phyloP scores from a whole-genome alignment of 2,329 filamentous ascomycete species.

The Ascochyta viciae-villosae region DNA sequence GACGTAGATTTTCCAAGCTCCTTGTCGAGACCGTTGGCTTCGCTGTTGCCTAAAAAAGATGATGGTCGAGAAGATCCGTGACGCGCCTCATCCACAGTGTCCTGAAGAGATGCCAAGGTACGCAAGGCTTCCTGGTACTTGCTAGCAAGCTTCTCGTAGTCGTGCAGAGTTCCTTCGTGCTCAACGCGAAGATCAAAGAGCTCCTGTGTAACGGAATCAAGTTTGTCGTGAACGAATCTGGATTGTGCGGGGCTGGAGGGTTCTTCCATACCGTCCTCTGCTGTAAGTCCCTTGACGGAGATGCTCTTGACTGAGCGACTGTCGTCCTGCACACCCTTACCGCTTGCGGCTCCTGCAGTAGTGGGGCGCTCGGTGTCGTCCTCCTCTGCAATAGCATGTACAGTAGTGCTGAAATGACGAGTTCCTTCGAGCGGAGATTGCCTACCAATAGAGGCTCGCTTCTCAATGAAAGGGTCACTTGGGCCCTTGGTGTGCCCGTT shows the following conservation, averaged over 20 bases:
- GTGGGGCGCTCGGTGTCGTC: conserved; percentile 40
- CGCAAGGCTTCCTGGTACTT: conserved; percentile 93
- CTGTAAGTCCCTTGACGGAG: conserved; percentile 25
- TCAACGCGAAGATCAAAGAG: conserved; percentile 88
- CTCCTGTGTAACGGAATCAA: conserved; percentile 90
- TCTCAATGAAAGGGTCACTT: conserved; percentile 45
- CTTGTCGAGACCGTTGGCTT: conserved; percentile 71
- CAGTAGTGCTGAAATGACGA: conserved; percentile 42
- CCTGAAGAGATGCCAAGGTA: conserved; percentile 83
- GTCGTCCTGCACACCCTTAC: conserved; percentile 7
- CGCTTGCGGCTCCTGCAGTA: conserved; percentile 32
- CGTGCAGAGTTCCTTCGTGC: conserved; percentile 82
- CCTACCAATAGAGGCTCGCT: conserved; percentile 32
- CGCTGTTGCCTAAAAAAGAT: conserved; percentile 84
- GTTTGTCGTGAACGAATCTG: conserved; percentile 87
- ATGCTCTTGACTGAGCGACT: conserved; percentile 9
- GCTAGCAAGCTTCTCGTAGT: conserved; percentile 80
- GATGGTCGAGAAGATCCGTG: conserved; percentile 69
- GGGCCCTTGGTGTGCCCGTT: conserved; percentile 47
- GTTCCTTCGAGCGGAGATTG: conserved; percentile 33
- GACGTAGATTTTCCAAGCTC: conserved; percentile 74
- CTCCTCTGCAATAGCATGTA: conserved; percentile 48
- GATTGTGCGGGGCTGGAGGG: conserved; percentile 78
- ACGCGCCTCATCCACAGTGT: conserved; percentile 79
- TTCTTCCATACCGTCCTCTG: conserved; percentile 49